Percentiles rank a stretch among this genome's conserved stretches.
These are phyloP conservation scores for Gossypium trilobum DNA, from an alignment of 441 rosid species.

Conservation along the genomic window DNA sequence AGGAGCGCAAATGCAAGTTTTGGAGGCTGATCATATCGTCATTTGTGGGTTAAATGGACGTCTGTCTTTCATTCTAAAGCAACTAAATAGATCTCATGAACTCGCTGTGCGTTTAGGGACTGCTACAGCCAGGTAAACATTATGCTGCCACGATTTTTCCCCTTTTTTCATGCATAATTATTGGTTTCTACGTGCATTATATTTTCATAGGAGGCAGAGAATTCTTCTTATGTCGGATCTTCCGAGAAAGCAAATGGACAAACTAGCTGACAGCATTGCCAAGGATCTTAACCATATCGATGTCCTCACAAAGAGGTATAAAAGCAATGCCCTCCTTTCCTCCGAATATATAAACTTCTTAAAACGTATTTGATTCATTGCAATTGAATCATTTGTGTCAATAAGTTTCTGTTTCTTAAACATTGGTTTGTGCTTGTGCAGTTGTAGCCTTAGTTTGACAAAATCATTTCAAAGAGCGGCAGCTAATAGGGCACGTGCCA, in stretches of 20 bases:
- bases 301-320: slow-evolving; percentile 79
- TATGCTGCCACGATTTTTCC: slow-evolving; percentile 5
- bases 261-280: slow-evolving; percentile 57
- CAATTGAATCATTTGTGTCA: background rate
- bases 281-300: slow-evolving; percentile 82
- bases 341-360: background rate
- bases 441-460: slow-evolving; percentile 88
- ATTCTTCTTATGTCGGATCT: slow-evolving; percentile 91
- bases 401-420: background rate
- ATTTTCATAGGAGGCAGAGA: slow-evolving; percentile 67
- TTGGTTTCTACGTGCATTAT: slow-evolving; percentile 15
- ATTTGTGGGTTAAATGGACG: slow-evolving; percentile 83
- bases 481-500: slow-evolving; percentile 75
- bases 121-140: slow-evolving; percentile 71
- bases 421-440: slow-evolving; percentile 37
- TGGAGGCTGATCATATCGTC: slow-evolving; percentile 83
- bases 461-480: slow-evolving; percentile 92
- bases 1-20: slow-evolving; percentile 92
- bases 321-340: background rate
- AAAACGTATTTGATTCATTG: background rate
- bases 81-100: slow-evolving; percentile 79
- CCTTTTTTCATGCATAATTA: background rate
- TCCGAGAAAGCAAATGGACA: slow-evolving; percentile 91
- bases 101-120: slow-evolving; percentile 89
- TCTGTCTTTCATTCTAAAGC: slow-evolving; percentile 67